Conservation (phyloP, 345 rosid species). For the Limnanthes douglasii region DNA sequence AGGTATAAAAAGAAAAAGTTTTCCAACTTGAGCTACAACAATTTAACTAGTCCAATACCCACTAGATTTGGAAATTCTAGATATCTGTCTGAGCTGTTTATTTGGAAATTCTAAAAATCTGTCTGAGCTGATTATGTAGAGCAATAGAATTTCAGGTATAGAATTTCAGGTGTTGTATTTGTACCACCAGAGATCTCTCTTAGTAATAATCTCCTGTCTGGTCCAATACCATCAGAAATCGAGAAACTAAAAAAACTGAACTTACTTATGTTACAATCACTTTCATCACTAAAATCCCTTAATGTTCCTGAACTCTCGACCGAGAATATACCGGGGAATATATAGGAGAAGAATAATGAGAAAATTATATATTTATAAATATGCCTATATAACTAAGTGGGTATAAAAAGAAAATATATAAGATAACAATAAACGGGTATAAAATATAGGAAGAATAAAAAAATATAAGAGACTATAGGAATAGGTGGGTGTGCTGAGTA, state of each 20-base stretch:
- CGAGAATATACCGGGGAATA: conserved; percentile 66
- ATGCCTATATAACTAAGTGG: too few relatives aligned
- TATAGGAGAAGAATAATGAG: too few relatives aligned
- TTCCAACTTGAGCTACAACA: conserved; percentile 60
- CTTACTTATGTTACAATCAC: conserved; percentile 47
- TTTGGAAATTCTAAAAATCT: too few relatives aligned
- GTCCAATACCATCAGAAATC: conserved; percentile 64
- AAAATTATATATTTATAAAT: too few relatives aligned
- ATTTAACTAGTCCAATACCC: conserved; percentile 54
- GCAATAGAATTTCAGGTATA: too few relatives aligned
- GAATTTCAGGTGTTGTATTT: conserved; percentile 45
- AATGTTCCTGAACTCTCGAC: conserved; percentile 86
- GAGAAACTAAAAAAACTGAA: conserved; percentile 62
- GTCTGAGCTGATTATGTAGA: too few relatives aligned
- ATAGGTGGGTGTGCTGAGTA: too few relatives aligned
- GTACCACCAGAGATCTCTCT: conserved; percentile 57
- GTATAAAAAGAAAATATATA: too few relatives aligned
- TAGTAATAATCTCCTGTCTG: conserved; percentile 51
- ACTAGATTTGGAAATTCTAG: conserved; percentile 32
- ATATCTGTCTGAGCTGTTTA: conserved; percentile 73
- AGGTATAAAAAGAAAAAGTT: too few relatives aligned
- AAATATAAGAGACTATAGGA: too few relatives aligned
- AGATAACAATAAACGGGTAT: too few relatives aligned
- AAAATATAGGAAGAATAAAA: too few relatives aligned
- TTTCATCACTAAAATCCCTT: conserved; percentile 57